phyloP scores from a whole-genome alignment of 192 early-diverging fungal species.

The Entomortierella beljakovae region DNA sequence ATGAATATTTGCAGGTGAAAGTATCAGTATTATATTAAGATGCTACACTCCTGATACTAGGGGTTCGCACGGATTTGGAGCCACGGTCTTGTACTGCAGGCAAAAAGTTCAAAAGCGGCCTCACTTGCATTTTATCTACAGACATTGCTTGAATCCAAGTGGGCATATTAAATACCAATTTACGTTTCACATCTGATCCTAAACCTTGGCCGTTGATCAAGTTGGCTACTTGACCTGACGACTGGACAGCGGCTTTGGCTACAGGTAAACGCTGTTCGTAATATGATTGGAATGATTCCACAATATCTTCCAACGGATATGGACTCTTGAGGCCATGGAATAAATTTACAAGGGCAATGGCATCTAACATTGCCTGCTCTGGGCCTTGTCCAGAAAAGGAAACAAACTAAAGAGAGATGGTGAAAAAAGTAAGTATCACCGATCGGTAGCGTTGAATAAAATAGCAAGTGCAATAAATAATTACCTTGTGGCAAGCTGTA shows the following conservation, averaged over 20 bases:
- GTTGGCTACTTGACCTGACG: slow-evolving; percentile 21
- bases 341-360: slow-evolving; percentile 21
- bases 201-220: slow-evolving; percentile 28
- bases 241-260: slow-evolving; percentile 10
- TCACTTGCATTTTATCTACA: slow-evolving; percentile 28
- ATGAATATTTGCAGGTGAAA: too few species aligned
- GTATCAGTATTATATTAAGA: too few species aligned
- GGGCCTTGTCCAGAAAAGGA: slow-evolving; percentile 44
- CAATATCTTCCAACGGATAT: not conserved
- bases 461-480: not conserved
- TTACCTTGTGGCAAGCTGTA: slow-evolving; percentile 50
- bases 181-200: slow-evolving; percentile 30
- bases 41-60: not conserved
- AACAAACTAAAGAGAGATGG: slow-evolving; percentile 15
- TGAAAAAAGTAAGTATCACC: not conserved
- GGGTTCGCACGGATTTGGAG: not conserved
- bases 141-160: slow-evolving; percentile 2
- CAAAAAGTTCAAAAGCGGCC: slow-evolving; percentile 28
- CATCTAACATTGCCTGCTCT: slow-evolving; percentile 46
- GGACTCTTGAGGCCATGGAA: slow-evolving; percentile 9
- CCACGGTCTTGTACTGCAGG: slow-evolving; percentile 22
- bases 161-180: slow-evolving; percentile 29
- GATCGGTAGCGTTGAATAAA: not conserved
- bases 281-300: slow-evolving; percentile 15
- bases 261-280: not conserved